Evolutionary conservation across 805 yeast genomes (phyloP).

Genomic region (Saccharomyces paradoxus): DNA sequence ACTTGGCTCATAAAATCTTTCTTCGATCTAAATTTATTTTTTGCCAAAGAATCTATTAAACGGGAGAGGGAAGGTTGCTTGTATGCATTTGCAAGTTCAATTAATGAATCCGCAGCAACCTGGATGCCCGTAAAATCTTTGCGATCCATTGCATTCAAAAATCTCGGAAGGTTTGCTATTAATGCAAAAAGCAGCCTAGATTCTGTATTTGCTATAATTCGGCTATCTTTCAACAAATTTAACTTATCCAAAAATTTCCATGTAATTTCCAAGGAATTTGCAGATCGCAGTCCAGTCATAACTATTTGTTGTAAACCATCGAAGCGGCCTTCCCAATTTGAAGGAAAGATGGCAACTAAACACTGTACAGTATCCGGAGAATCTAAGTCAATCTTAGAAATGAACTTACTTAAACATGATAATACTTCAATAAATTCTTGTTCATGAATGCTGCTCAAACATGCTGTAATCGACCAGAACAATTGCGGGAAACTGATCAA

Average conservation of each 20-base stretch:
- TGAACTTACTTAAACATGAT: slow-evolving; percentile 71
- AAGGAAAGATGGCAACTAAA: slow-evolving; percentile 79
- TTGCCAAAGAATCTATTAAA: slow-evolving; percentile 67
- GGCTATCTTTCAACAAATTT: slow-evolving; percentile 58
- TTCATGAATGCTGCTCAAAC: slow-evolving; percentile 82
- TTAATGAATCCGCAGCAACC: slow-evolving; percentile 48
- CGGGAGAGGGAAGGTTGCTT: slow-evolving; percentile 55
- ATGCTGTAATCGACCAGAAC: slow-evolving; percentile 92
- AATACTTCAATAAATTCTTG: slow-evolving; percentile 85
- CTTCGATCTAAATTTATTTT: slow-evolving; percentile 77
- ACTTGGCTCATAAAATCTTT: slow-evolving; percentile 81
- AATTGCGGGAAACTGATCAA: slow-evolving; percentile 84
- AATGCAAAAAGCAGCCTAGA: slow-evolving; percentile 63
- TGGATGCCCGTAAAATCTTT: slow-evolving; percentile 44
- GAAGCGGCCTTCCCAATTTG: slow-evolving; percentile 91
- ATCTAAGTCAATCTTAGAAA: slow-evolving; percentile 78
- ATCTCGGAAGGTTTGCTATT: slow-evolving; percentile 74
- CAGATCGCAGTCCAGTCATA: slow-evolving; percentile 75
- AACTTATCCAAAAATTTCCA: slow-evolving; percentile 65
- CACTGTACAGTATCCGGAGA: slow-evolving; percentile 80
- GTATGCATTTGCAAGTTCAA: slow-evolving; percentile 51
- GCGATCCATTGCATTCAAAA: slow-evolving; percentile 67
- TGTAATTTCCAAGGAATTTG: slow-evolving; percentile 71
- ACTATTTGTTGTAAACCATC: slow-evolving; percentile 79
- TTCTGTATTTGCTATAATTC: slow-evolving; percentile 66